Evolutionary conservation across 2,329 filamentous ascomycete genomes (phyloP), one percentile per base, ranked within the genome.

Genomic region (Dryadomyces quercivorus): DNA sequence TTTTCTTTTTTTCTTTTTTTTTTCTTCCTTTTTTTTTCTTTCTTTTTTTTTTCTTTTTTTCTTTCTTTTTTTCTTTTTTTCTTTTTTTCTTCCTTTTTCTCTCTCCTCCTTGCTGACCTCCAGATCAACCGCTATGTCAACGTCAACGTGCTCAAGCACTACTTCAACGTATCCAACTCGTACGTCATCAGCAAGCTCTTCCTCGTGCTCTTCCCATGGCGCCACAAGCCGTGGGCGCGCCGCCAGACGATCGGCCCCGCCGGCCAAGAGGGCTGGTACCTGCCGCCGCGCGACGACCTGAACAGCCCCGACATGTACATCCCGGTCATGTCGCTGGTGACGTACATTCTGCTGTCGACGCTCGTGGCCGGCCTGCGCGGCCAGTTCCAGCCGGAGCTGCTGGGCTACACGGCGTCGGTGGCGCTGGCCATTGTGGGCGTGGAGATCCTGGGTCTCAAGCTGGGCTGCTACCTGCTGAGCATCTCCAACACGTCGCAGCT

Each of bases 221-320:
- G 92, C 62, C 94, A 98, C 71, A 91, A 91, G 73, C 92, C 92
- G 6, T 98, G 93, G 93, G 94, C 89, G 57, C 86, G 94, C 61
- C 90, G 94, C 69, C 88, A 94, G 67, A 76, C 85, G 55, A 78
- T 84, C 55, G 82, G 84, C 20, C 81, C 83, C 55, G 82, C 80
- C 65, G 79, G 85, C 51, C 81, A 84, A 62, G 83, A 86, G 59
- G 81, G 81, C 48, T 85, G 84, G 75, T 98, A 93, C 70, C 78
- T 96, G 8, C 89, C 93, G 5, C 93, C 93, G 2, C 80, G 93
- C 60, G 92, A 98, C 69, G 93, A 98, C 66, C 77, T 97, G 69
- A 98, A 98, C 72, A 94, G 89, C 60, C 93, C 94, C 16, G 93
- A 98, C 71, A 97, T 98, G 91, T 98, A 98, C 73, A 98, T 98